Percentiles rank a stretch among this genome's conserved stretches.
Conservation (phyloP, 192 early-diverging fungal genomes). For the Backusella tuberculispora region DNA sequence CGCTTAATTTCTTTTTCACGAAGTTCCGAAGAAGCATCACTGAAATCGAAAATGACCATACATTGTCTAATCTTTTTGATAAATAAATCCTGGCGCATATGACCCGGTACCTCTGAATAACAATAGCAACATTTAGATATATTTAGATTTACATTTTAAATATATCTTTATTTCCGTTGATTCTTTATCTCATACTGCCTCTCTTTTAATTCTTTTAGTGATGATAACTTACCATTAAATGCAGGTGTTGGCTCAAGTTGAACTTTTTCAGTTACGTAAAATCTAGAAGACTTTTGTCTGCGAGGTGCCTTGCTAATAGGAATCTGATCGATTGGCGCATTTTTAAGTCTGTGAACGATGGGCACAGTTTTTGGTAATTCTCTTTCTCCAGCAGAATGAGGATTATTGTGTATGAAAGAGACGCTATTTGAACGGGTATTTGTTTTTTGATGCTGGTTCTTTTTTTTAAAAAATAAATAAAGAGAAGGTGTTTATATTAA, state of each 20-base stretch:
- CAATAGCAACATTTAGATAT: neutral
- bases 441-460: conserved; percentile 16
- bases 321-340: conserved; percentile 68
- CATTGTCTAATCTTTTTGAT: conserved; percentile 85
- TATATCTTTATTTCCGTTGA: neutral
- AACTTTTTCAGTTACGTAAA: conserved; percentile 82
- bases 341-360: conserved; percentile 53
- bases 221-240: conserved; percentile 67
- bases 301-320: conserved; percentile 79
- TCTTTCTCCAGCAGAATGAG: conserved; percentile 14
- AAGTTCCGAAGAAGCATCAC: conserved; percentile 72
- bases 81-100: conserved; percentile 77
- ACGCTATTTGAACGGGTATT: conserved; percentile 6
- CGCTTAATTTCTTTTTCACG: conserved; percentile 90
- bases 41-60: conserved; percentile 85
- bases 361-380: conserved; percentile 36
- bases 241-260: conserved; percentile 75
- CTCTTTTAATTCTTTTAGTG: neutral
- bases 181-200: neutral
- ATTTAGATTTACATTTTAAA: neutral
- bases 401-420: conserved; percentile 31
- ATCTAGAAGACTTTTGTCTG: conserved; percentile 83
- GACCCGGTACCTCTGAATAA: conserved; percentile 61
- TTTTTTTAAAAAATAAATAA: neutral
- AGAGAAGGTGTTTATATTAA: neutral